Base-by-base conservation (phyloP, 305 asterid genomes). In the Solanum aculeatissimum region DNA sequence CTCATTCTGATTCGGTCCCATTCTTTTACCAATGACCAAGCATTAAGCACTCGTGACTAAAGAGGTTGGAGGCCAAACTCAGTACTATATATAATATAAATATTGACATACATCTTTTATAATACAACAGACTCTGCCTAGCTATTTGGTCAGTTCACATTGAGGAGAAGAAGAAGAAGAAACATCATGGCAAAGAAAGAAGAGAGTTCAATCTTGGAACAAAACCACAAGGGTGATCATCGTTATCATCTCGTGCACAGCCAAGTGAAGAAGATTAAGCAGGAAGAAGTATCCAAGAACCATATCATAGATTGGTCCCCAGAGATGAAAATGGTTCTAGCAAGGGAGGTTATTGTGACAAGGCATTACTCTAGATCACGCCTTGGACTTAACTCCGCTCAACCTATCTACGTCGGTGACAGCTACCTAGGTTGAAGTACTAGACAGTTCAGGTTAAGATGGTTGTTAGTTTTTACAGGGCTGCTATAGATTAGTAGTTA, bases 231-330 rank as follows among this genome's bases (percentile, higher is more conserved):
- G 51, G 47, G 51, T 55, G 51, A 54, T 53, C 58, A 75, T 45
- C 82, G 6, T 16, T 15, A 60, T 21, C 42, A 63, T 83, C 43
- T 66, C n/a, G 80, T 83, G 3, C 85, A 83, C 19, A 83, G 14
- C 51, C 85, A 82, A 82, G 85, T 82, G 38, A 82, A 66, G 85
- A 83, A 45, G 85, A 83, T 83, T 71, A 83, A 83, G 66, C 68
- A 49, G 19, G 85, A 83, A 83, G 57, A 83, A 53, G 69, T 65
- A 23, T 63, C 23, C 13, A 55, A 32, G 38, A 32, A 47, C 18
- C 19, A 65, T 35, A 47, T 49, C 7, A 49, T 82, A 27, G 85
- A 65, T 60, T 71, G 58, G 84, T 14, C 78, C 6, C 1, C 75
- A 70, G 85, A 66, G 18, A 65, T 66, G 65, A 77, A 51, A 51